phyloP scores from a whole-genome alignment of 2,329 filamentous ascomycete species.

The Cercospora citrullina region DNA sequence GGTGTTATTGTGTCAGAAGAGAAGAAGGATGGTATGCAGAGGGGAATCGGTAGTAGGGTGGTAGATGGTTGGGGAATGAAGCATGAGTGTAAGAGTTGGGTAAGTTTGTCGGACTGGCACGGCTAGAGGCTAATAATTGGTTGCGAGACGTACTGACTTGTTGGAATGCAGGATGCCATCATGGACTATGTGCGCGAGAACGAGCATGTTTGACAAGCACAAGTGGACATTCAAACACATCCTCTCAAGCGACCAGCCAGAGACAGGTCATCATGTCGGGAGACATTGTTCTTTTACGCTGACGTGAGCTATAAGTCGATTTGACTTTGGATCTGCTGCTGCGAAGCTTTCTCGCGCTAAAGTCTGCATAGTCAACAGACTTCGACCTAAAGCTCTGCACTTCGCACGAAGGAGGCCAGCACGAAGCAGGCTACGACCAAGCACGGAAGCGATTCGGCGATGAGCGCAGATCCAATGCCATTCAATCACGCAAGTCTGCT shows the following conservation, averaged over 20 bases:
- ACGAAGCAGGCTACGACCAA: not conserved
- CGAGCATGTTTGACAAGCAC: not conserved
- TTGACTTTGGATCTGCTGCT: not conserved
- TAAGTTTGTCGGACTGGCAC: not conserved
- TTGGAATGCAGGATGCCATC: not conserved
- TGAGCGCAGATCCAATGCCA: not conserved
- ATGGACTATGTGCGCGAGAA: not conserved
- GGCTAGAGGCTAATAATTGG: too few relatives aligned
- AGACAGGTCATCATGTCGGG: not conserved
- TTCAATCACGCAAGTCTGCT: too few relatives aligned
- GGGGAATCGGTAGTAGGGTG: constrained; percentile 34
- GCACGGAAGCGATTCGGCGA: not conserved
- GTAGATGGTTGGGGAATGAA: constrained; percentile 39
- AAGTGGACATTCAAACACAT: not conserved
- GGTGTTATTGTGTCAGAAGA: constrained; percentile 17
- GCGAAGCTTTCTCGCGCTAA: not conserved
- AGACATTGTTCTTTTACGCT: not conserved
- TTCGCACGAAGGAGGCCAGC: not conserved
- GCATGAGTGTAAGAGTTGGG: constrained; percentile 37
- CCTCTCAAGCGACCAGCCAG: not conserved
- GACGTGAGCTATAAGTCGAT: not conserved
- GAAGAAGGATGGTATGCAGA: constrained; percentile 17
- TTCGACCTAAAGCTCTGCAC: not conserved
- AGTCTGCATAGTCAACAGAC: not conserved
- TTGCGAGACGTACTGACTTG: not conserved